Percentiles rank a stretch among this genome's conserved stretches.
Conservation (phyloP, 768 basidiomycete species). For the Grammothele lineata region DNA sequence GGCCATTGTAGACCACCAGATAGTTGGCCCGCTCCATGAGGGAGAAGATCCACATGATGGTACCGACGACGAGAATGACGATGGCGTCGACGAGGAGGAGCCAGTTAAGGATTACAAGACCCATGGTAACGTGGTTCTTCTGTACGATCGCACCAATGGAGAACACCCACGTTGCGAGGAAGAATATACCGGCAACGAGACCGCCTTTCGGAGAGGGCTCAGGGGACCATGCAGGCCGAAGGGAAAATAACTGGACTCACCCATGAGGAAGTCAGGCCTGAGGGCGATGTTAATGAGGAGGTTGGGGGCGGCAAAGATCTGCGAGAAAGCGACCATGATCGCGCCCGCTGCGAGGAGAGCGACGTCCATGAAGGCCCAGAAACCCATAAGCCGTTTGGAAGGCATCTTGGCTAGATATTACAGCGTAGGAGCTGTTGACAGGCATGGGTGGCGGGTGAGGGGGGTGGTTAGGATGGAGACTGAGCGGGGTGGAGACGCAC, state of each 20-base stretch:
- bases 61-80: constrained; percentile 59
- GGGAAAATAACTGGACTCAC: constrained; percentile 36
- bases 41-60: constrained; percentile 80
- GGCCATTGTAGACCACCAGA: constrained; percentile 48
- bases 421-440: constrained; percentile 15
- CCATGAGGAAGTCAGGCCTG: constrained; percentile 49
- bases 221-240: neutral
- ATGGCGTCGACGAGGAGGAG: constrained; percentile 60
- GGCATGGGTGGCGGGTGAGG: neutral
- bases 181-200: constrained; percentile 57
- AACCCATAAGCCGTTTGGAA: constrained; percentile 61
- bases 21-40: constrained; percentile 69
- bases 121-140: constrained; percentile 60
- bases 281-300: constrained; percentile 74
- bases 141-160: constrained; percentile 72
- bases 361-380: constrained; percentile 71
- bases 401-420: constrained; percentile 49
- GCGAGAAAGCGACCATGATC: constrained; percentile 59
- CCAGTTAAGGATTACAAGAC: constrained; percentile 77
- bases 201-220: constrained; percentile 48
- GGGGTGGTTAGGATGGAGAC: neutral
- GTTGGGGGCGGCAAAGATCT: constrained; percentile 66
- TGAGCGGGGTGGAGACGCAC: neutral
- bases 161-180: constrained; percentile 63
- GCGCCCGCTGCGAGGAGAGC: constrained; percentile 67